These are phyloP conservation scores for Chalaropsis ovoidea DNA, from an alignment of 2,329 filamentous ascomycete species.

Conservation along the genomic window DNA sequence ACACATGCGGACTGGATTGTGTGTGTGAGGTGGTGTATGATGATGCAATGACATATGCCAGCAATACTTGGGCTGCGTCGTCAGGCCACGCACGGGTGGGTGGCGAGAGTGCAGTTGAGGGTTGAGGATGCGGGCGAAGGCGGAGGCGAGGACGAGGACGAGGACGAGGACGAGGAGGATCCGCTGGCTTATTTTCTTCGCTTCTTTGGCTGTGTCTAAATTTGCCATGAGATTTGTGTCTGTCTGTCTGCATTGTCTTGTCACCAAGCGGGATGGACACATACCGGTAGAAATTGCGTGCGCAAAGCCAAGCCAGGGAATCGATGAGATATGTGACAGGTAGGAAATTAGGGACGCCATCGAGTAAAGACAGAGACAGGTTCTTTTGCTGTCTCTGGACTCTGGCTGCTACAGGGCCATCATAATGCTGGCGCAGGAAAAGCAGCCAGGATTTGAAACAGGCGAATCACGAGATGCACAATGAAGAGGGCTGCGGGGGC, in stretches of 20 bases:
- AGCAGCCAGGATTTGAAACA: slow-evolving; percentile 7
- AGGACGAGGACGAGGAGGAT: background rate
- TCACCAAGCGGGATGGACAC: background rate
- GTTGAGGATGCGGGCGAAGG: background rate
- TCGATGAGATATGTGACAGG: background rate
- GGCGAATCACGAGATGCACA: background rate
- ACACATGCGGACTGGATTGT: background rate
- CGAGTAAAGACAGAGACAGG: background rate
- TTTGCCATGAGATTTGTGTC: background rate
- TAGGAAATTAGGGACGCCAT: background rate
- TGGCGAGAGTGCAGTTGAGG: background rate
- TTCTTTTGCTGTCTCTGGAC: background rate
- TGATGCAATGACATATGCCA: slow-evolving; percentile 11
- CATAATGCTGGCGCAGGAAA: background rate
- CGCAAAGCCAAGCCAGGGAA: background rate
- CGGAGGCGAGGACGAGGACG: background rate
- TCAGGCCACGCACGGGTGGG: background rate
- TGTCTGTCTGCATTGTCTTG: background rate
- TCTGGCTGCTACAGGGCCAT: background rate
- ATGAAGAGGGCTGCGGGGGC: background rate
- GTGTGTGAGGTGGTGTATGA: background rate
- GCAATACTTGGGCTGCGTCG: background rate
- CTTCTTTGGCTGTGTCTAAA: background rate
- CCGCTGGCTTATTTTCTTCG: background rate
- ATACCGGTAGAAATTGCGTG: background rate